Percentiles rank a stretch among this genome's conserved stretches.
These are phyloP conservation scores for Kazachstania africana DNA, from an alignment of 805 yeast genomes.

Conservation along the genomic window DNA sequence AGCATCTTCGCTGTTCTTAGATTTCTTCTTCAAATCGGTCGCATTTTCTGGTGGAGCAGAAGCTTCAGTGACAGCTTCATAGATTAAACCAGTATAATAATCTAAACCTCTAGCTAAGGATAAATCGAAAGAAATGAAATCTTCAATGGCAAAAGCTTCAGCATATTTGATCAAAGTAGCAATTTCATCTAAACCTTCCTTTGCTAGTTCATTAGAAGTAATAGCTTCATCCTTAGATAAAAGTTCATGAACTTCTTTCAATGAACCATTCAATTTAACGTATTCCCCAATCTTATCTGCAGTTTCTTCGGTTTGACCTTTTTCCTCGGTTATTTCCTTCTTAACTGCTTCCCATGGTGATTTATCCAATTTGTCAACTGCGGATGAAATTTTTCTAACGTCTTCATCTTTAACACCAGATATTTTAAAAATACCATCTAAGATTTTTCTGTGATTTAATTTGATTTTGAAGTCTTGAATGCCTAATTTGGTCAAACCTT, in stretches of 20 bases:
- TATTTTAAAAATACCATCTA: constrained; percentile 90
- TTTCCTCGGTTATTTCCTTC: constrained; percentile 85
- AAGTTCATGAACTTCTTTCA: constrained; percentile 45
- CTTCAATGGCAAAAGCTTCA: constrained; percentile 68
- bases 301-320: constrained; percentile 79
- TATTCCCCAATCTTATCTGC: constrained; percentile 90
- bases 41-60: constrained; percentile 92
- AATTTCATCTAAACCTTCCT: constrained; percentile 75
- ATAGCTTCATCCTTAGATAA: constrained; percentile 50
- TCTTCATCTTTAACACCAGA: constrained; percentile 93
- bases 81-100: constrained; percentile 93
- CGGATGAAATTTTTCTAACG: constrained; percentile 84
- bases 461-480: constrained; percentile 83
- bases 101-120: constrained; percentile 96
- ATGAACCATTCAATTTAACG: constrained; percentile 75
- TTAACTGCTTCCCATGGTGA: constrained; percentile 91
- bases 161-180: constrained; percentile 58
- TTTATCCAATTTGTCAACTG: constrained; percentile 94
- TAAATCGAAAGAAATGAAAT: constrained; percentile 71
- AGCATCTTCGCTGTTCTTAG: constrained; percentile 59
- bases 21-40: constrained; percentile 45
- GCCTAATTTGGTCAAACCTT: constrained; percentile 76
- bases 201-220: constrained; percentile 57
- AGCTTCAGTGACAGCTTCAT: constrained; percentile 90
- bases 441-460: constrained; percentile 86